phyloP scores from a whole-genome alignment of 192 early-diverging fungal species.

The Entrophospora sp. region DNA sequence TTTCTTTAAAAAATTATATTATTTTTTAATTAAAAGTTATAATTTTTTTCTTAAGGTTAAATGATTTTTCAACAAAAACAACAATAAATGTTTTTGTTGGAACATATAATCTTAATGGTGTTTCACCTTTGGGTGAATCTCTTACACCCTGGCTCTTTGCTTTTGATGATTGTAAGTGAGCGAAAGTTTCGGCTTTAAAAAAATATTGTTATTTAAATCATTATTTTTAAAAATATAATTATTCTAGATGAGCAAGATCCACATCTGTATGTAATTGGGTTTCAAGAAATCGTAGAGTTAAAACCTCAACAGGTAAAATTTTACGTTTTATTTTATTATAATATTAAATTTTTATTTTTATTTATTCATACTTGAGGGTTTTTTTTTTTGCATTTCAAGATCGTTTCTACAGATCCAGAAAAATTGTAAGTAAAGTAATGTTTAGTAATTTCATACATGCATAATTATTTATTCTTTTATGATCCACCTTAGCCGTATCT shows the following conservation, averaged over 20 bases:
- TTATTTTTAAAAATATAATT: background rate
- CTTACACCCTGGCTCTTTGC: conserved; percentile 58
- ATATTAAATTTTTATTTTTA: background rate
- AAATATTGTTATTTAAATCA: background rate
- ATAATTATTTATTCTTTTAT: conserved; percentile 18
- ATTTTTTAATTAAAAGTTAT: background rate
- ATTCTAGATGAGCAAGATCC: conserved; percentile 42
- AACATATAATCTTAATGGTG: conserved; percentile 91
- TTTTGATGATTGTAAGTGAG: conserved; percentile 29
- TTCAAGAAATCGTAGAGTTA: conserved; percentile 97
- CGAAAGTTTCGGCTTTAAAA: background rate
- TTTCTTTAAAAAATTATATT: conserved; percentile 12
- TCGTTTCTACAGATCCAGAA: conserved; percentile 55
- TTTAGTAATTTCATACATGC: background rate
- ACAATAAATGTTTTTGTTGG: conserved; percentile 68
- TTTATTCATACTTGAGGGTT: conserved; percentile 22
- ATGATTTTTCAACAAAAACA: conserved; percentile 52
- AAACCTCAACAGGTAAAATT: conserved; percentile 47
- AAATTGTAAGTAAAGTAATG: conserved; percentile 42
- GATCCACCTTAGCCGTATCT: conserved; percentile 21
- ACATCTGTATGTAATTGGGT: conserved; percentile 79
- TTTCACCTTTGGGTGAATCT: conserved; percentile 50
- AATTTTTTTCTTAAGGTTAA: conserved; percentile 19
- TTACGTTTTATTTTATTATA: background rate
- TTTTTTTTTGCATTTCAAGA: conserved; percentile 35